Evolutionary conservation across 192 early-diverging fungal genomes (phyloP).

Genomic region (Linderina pennispora): DNA sequence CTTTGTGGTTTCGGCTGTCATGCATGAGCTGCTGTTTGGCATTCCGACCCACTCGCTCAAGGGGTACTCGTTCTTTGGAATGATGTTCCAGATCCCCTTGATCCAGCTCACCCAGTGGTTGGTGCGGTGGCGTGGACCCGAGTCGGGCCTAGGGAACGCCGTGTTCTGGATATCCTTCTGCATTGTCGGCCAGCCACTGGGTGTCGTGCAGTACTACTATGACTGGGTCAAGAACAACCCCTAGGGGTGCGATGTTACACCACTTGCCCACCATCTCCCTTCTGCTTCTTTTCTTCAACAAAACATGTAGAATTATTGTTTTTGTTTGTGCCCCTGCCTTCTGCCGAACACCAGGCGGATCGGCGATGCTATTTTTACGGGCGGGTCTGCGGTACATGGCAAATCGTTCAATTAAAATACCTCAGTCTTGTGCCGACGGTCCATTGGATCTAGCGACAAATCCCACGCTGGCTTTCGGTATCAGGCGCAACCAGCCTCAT

Average conservation of each 20-base stretch:
- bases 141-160: conserved; percentile 64
- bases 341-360: too few relatives aligned
- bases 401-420: too few relatives aligned
- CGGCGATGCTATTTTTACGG: too few relatives aligned
- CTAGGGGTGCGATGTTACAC: too few relatives aligned
- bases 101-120: conserved; percentile 63
- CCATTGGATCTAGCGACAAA: too few relatives aligned
- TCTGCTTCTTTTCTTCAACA: background rate
- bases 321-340: too few relatives aligned
- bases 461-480: too few relatives aligned
- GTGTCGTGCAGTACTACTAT: conserved; percentile 69
- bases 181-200: conserved; percentile 71
- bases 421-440: too few relatives aligned
- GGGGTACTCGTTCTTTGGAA: conserved; percentile 78
- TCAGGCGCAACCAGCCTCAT: too few relatives aligned
- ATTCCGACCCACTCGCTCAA: conserved; percentile 73
- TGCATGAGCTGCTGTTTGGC: conserved; percentile 85
- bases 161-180: conserved; percentile 81
- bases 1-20: conserved; percentile 75
- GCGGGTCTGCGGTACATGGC: too few relatives aligned
- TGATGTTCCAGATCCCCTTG: conserved; percentile 72
- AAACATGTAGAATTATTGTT: too few relatives aligned
- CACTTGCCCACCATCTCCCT: too few relatives aligned
- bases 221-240: conserved; percentile 53
- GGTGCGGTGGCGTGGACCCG: conserved; percentile 62